Percentiles rank a stretch among this genome's conserved stretches.
Evolutionary conservation across 2,329 filamentous ascomycete genomes (phyloP).

Genomic region (Scedosporium minutisporum): DNA sequence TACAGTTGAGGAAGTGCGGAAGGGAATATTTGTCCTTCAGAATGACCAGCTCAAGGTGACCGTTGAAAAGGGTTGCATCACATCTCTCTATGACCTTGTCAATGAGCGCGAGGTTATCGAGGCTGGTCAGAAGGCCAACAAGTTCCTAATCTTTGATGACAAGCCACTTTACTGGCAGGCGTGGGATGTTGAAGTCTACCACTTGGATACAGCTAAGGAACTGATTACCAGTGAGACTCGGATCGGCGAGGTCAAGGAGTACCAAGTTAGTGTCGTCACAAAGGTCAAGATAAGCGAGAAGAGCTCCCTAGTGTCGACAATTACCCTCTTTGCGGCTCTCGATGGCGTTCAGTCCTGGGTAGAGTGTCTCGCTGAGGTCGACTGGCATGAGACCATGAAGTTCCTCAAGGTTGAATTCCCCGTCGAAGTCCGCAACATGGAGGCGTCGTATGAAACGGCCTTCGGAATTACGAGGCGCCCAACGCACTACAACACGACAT

Average conservation of each 20-base stretch:
- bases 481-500: constrained; percentile 95
- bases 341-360: constrained; percentile 59
- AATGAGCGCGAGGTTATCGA: constrained; percentile 71
- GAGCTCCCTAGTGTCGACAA: constrained; percentile 78
- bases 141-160: constrained; percentile 91
- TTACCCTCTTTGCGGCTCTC: constrained; percentile 64
- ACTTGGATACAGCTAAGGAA: constrained; percentile 76
- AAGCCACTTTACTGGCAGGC: constrained; percentile 97
- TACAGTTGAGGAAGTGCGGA: constrained; percentile 36
- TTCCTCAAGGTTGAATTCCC: constrained; percentile 99
- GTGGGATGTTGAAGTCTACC: constrained; percentile 96
- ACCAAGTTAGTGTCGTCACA: constrained; percentile 73
- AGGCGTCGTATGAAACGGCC: constrained; percentile 91
- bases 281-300: constrained; percentile 79
- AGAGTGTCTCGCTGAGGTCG: constrained; percentile 75
- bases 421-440: constrained; percentile 79
- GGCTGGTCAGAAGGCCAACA: constrained; percentile 67
- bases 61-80: constrained; percentile 68
- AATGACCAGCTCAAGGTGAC: constrained; percentile 69
- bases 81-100: constrained; percentile 68
- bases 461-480: constrained; percentile 82
- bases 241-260: constrained; percentile 61
- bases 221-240: constrained; percentile 58
- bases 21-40: constrained; percentile 64
- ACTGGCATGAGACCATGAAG: constrained; percentile 95